phyloP scores from a whole-genome alignment of 192 early-diverging fungal genomes.

The Powellomyces hirtus region DNA sequence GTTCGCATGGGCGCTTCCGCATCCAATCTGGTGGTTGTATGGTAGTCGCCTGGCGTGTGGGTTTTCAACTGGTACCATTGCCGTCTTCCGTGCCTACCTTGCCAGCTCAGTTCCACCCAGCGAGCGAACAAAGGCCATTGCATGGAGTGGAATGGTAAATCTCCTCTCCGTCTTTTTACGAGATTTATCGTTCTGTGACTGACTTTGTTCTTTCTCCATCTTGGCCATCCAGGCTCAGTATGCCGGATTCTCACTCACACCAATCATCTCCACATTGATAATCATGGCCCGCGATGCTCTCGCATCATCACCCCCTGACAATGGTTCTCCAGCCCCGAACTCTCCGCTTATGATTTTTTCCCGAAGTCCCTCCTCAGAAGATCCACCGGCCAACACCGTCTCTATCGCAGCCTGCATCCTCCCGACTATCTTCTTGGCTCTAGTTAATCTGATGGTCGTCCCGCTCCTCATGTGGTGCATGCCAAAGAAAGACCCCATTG shows the following conservation, averaged over 20 bases:
- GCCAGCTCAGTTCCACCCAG: conserved; percentile 3
- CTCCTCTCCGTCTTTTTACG: background rate
- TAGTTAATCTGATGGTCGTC: background rate
- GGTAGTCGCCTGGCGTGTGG: conserved; percentile 6
- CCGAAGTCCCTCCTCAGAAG: conserved; percentile 6
- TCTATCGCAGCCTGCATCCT: conserved; percentile 2
- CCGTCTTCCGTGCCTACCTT: conserved; percentile 25
- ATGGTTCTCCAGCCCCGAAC: background rate
- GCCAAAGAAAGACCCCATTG: conserved; percentile 19
- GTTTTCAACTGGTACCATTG: conserved; percentile 27
- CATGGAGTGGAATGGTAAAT: conserved; percentile 31
- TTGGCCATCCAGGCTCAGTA: conserved; percentile 36
- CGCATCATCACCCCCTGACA: background rate
- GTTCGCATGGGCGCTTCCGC: conserved; percentile 19
- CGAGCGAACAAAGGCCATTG: conserved; percentile 25
- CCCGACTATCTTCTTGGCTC: conserved; percentile 13
- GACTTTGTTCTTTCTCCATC: too few species aligned
- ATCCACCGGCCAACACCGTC: background rate
- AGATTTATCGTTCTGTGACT: conserved; percentile 1
- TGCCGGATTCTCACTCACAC: conserved; percentile 36
- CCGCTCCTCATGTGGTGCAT: conserved; percentile 14
- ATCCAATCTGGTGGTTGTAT: conserved; percentile 21
- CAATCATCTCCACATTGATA: conserved; percentile 23
- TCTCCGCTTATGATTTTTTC: background rate
- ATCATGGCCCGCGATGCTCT: conserved; percentile 1